phyloP scores from a whole-genome alignment of 2,329 filamentous ascomycete genomes.

The Chaetomium sp. region DNA sequence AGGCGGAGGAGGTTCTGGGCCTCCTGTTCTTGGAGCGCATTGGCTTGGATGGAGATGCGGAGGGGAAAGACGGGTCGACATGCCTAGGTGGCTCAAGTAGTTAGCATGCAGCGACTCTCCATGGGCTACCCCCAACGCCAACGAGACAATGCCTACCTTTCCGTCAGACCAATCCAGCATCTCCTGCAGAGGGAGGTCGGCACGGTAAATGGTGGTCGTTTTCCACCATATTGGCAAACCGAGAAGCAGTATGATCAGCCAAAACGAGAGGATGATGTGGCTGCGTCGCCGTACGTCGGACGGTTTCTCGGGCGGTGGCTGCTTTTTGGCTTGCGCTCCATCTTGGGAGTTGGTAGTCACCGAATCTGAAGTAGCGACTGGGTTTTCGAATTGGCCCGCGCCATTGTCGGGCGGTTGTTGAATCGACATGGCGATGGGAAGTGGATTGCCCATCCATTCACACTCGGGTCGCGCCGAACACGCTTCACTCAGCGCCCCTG shows the following conservation, averaged over 20 bases:
- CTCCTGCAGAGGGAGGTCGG: conserved; percentile 75
- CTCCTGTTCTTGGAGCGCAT: conserved; percentile 65
- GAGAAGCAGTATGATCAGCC: conserved; percentile 79
- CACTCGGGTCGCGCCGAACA: conserved; percentile 19
- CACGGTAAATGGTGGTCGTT: conserved; percentile 90
- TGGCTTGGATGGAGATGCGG: conserved; percentile 74
- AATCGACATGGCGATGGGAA: conserved; percentile 33
- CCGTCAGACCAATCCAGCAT: conserved; percentile 95
- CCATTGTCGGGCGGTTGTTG: conserved; percentile 29
- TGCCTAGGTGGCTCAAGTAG: conserved; percentile 58
- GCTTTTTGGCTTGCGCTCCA: conserved; percentile 40
- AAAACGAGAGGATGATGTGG: conserved; percentile 83
- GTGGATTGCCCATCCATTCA: conserved; percentile 24
- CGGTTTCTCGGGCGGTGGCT: conserved; percentile 76
- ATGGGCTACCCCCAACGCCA: neutral
- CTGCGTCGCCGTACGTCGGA: conserved; percentile 70
- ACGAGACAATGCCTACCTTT: conserved; percentile 58
- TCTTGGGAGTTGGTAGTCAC: conserved; percentile 18
- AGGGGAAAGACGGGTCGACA: conserved; percentile 89
- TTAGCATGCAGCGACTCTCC: conserved; percentile 4
- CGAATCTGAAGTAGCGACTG: conserved; percentile 10
- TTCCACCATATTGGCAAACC: conserved; percentile 95
- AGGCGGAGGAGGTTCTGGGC: conserved; percentile 72
- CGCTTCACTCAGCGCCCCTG: conserved; percentile 12
- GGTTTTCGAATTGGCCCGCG: conserved; percentile 17